phyloP scores from a whole-genome alignment of 352 stramenopile genomes.

The Bremia lactucae region DNA sequence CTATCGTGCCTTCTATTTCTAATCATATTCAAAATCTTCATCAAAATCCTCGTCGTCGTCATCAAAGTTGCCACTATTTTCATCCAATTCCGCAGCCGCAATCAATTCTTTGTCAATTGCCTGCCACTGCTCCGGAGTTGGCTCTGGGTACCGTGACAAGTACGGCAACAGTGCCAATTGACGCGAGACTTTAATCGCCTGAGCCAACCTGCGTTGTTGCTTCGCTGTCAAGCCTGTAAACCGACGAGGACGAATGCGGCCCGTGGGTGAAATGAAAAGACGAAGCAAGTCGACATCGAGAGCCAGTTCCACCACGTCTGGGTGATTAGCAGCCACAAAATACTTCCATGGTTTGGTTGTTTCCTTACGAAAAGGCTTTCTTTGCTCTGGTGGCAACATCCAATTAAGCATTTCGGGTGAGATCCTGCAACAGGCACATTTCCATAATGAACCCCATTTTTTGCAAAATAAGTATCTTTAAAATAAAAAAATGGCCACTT shows the following conservation, averaged over 20 bases:
- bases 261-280: constrained; percentile 76
- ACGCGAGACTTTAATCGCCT: constrained; percentile 68
- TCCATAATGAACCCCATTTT: background rate
- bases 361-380: constrained; percentile 41
- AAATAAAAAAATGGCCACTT: no score
- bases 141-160: constrained; percentile 70
- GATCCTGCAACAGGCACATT: constrained; percentile 13
- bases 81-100: constrained; percentile 43
- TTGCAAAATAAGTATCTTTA: constrained; percentile 1
- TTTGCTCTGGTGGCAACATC: constrained; percentile 61
- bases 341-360: constrained; percentile 72
- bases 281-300: constrained; percentile 71
- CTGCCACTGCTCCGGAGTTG: constrained; percentile 72
- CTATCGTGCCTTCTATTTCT: constrained; percentile 53
- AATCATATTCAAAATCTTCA: constrained; percentile 54
- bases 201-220: constrained; percentile 72
- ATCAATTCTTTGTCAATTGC: constrained; percentile 75
- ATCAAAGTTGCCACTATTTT: constrained; percentile 48
- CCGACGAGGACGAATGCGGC: constrained; percentile 66
- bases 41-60: constrained; percentile 60
- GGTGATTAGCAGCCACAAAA: constrained; percentile 62
- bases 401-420: constrained; percentile 76
- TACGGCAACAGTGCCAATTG: constrained; percentile 67
- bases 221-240: constrained; percentile 76
- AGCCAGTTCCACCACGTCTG: constrained; percentile 63